Base-by-base conservation (phyloP, 306 rosid genomes). In the Medicago lupulina region DNA sequence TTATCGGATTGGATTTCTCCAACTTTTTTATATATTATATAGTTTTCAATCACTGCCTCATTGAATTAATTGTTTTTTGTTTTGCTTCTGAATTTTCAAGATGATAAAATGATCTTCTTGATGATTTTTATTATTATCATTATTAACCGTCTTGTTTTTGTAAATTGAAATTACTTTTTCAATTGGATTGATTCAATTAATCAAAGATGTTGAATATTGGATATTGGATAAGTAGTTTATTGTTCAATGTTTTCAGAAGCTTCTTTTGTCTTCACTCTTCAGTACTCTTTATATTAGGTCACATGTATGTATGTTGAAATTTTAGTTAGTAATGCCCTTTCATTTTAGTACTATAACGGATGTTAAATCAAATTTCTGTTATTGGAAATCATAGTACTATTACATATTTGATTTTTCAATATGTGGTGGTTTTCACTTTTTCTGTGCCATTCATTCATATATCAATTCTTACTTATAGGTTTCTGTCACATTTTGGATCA, bases 391-490 rank as follows among this genome's bases (percentile, higher is more conserved):
- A 51, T 40, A 75, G n/a, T 60, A 28, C 31, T 28, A 39, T 17
- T 81, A 8, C 76, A 17, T 18, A 18, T 17, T 54, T 25, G 18
- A 60, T 75, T 25, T 70, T 60, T 51, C 34, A 50, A 68, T 53
- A 0, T 40, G 9, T 75, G 73, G 9, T 75, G 73, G 67, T 65
- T 67, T 25, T 53, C 64, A 51, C 11, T 40, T 59, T 67, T 67
- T 47, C 17, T 66, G 47, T 16, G 1, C 5, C 18, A 49, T 34
- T 12, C 23, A 54, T 54, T 54, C n/a, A 49, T 46, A 12, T 25
- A 39, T 59, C 53, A 15, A 75, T 58, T 12, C 12, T 31, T 55
- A 63, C 8, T 61, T 60, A 40, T 41, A 47, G 31, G 16, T 70
- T 21, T 47, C 43, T 31, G 8, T 64, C 67, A 46, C 59, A 58